Evolutionary conservation across 345 rosid species (phyloP), one percentile per base, ranked within the genome.

Genomic region (Psidium guajava): DNA sequence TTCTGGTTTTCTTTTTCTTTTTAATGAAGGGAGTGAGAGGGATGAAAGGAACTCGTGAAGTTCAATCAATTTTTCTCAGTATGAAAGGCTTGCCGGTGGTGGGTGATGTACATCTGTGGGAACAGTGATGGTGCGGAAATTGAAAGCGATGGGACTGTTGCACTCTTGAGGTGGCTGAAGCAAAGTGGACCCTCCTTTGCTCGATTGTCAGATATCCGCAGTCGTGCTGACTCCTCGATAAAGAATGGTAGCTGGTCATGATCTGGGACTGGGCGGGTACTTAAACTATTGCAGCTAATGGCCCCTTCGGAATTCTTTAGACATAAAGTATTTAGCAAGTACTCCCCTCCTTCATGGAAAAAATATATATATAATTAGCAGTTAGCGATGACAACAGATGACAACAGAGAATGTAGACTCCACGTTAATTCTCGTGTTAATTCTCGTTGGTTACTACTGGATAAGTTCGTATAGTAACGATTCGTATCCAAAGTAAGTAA

Each of bases 391-490:
- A 8, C 6, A 0, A 11, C 2, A 11, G 8, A 8, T 47, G 50
- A 8, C 6, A 0, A 11, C 2, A 11, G 2, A 9, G 3, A 49
- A 49, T 0, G 3, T 49, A 49, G 3, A 49, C 51, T 49, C 51
- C 13, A 49, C 52, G 14, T 50, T 3, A 50, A 50, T 0, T 50
- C 4, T 3, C 14, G 11, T 50, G 14, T 50, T 3, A 50, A 50
- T 0, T 50, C 4, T 3, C 14, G 11, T 50, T 50, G 4, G 1
- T 3, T 50, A 11, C 3, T 10, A 11, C 8, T 50, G 0, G 12
- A 1, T 50, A 50, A 13, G 3, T 3, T 50, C 4, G 4, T 50
- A 11, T 50, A 50, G 1, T 11, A 50, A 3, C 14, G 13, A 50
- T 14, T 14, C 14, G 12, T 4, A 8, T 2, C 3, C 14, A 4